Base-by-base conservation (phyloP, 495 filamentous ascomycete species). In the Trichoderma parareesei region DNA sequence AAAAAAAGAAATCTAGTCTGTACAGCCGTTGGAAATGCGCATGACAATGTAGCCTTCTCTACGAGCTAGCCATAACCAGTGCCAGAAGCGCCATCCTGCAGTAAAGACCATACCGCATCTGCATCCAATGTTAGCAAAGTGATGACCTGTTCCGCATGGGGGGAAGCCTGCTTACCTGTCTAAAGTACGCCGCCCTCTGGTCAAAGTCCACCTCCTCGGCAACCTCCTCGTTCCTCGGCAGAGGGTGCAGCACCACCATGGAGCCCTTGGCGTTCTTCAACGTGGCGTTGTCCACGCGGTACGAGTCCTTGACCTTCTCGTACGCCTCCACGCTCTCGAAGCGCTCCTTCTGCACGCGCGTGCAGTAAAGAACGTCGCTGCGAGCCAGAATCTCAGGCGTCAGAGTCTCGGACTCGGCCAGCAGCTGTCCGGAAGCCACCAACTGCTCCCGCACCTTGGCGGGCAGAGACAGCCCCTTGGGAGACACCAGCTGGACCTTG, bases 91-190 rank as follows among this genome's bases (percentile, higher is more conserved):
- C 94, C 93, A 98, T 98, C 67, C 94, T 88, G 76, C 90, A 94
- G 82, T 97, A 98, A 64, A 98, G 86, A 66, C 94, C 94, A 78
- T 98, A 97, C 76, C 87, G 85, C 94, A 98, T 98, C 95, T 98
- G 72, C 13, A 64, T 69, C 61, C 43, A 35, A n/a, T 44, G 71
- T 81, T 72, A 80, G 79, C 80, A 73, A 57, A 78, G 74, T 67
- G 49, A 43, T 6, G 59, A 16, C n/a, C n/a, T 6, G 2, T 5
- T 20, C 18, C 46, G 8, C 8, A 2, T 0, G n/a, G 46, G 37
- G 38, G 18, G 33, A 10, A 61, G 62, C 49, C 65, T 71, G 84
- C 88, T 81, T 79, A 97, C 94, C 88, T 98, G 94, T 90, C 94
- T 87, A 77, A 98, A 98, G 81, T 98, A 98, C 64, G 95, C 94